Conservation (phyloP, 768 basidiomycete genomes). For the Tulasnella sp. region DNA sequence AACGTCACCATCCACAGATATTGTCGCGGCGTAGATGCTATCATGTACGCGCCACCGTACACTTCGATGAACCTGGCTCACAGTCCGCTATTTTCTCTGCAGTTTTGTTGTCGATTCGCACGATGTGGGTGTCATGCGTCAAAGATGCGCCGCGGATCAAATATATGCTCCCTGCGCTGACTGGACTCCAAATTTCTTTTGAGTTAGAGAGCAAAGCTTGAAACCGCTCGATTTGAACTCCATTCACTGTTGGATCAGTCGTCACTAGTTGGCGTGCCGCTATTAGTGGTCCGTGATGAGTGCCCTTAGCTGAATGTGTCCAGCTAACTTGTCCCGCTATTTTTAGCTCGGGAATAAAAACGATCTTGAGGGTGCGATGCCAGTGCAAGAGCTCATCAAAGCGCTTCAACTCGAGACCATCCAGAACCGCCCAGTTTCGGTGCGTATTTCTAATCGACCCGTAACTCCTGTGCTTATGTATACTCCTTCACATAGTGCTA, state of each 20-base stretch:
- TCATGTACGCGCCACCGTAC: background rate
- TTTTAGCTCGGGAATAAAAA: conserved; percentile 84
- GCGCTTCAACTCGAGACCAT: conserved; percentile 72
- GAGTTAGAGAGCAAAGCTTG: conserved; percentile 65
- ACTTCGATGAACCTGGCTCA: no score
- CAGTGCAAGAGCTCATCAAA: conserved; percentile 74
- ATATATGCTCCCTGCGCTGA: background rate
- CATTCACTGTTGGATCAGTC: conserved; percentile 65
- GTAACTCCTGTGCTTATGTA: no score
- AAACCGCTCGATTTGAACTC: conserved; percentile 71
- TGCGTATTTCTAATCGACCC: conserved; percentile 37
- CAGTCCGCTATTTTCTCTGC: no score
- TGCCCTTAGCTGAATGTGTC: no score
- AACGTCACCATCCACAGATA: conserved; percentile 38
- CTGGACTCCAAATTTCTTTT: background rate
- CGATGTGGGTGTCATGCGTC: conserved; percentile 48
- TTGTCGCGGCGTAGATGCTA: conserved; percentile 57
- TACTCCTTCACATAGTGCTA: conserved; percentile 46
- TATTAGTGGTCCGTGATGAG: conserved; percentile 57
- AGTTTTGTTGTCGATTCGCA: conserved; percentile 91
- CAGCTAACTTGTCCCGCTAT: background rate
- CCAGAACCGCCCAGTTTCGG: conserved; percentile 70
- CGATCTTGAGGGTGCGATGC: conserved; percentile 62
- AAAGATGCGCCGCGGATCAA: no score
- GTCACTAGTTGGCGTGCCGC: conserved; percentile 55